These are phyloP conservation scores for Starmerella khaoyaiensis DNA, from an alignment of 805 yeast genomes.

Conservation along the genomic window DNA sequence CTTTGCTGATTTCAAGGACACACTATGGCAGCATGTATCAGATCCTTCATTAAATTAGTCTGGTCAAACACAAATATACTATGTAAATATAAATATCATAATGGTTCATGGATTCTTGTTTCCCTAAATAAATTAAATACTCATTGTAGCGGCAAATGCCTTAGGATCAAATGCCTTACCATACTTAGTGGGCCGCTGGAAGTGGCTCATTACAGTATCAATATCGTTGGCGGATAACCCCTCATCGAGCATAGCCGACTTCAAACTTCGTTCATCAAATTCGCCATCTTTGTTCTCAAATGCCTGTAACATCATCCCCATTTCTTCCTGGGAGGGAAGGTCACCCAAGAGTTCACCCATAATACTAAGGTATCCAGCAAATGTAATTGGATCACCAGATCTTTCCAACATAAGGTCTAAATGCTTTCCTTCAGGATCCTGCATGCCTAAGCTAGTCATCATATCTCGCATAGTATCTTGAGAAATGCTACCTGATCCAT, in stretches of 20 bases:
- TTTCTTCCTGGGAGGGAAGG: slow-evolving; percentile 20
- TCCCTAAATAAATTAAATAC: slow-evolving; percentile 3
- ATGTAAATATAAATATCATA: too few relatives aligned
- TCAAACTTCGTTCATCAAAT: slow-evolving; percentile 16
- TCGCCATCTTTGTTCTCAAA: slow-evolving; percentile 17
- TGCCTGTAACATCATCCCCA: slow-evolving; percentile 19
- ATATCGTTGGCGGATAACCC: slow-evolving; percentile 18
- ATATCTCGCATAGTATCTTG: slow-evolving; percentile 17
- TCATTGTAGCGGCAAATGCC: slow-evolving; percentile 15
- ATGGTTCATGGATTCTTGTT: neutral
- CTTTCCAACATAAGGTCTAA: slow-evolving; percentile 21
- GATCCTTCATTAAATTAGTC: slow-evolving; percentile 16
- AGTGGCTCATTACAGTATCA: slow-evolving; percentile 14
- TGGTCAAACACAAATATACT: neutral
- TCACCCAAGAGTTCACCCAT: slow-evolving; percentile 21
- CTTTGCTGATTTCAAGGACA: slow-evolving; percentile 23
- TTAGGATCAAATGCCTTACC: slow-evolving; percentile 18
- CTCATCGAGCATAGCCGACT: slow-evolving; percentile 13
- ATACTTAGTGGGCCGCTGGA: slow-evolving; percentile 14
- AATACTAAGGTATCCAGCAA: slow-evolving; percentile 20
- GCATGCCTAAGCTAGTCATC: slow-evolving; percentile 21
- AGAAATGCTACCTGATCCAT: slow-evolving; percentile 21
- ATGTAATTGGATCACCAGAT: slow-evolving; percentile 22
- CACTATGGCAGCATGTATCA: slow-evolving; percentile 25
- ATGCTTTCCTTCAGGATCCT: slow-evolving; percentile 8